Conservation (phyloP, 2,329 filamentous ascomycete genomes). For the Fusarium buxicola region DNA sequence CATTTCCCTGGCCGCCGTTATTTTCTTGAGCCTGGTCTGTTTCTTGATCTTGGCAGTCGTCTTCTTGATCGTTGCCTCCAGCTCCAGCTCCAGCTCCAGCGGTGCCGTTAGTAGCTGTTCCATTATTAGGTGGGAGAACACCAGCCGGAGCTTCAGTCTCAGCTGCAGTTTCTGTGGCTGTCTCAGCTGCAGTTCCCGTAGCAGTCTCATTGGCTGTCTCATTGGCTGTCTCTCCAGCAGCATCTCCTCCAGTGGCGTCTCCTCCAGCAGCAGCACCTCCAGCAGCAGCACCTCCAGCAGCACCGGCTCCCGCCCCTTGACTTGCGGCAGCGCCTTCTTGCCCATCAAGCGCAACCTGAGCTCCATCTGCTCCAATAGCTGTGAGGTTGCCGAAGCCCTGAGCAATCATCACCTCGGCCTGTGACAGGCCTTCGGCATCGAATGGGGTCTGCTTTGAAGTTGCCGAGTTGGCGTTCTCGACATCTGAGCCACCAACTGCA, state of each 20-base stretch:
- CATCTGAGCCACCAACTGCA: conserved; percentile 65
- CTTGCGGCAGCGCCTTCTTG: conserved; percentile 49
- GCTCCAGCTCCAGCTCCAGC: not conserved
- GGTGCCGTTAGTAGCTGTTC: not conserved
- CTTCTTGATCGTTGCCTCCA: not conserved
- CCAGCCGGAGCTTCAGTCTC: not conserved
- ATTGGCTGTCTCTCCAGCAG: not conserved
- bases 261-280: conserved; percentile 36
- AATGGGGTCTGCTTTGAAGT: conserved; percentile 66
- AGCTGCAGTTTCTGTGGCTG: not conserved
- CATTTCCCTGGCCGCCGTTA: too few species aligned
- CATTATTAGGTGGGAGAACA: not conserved
- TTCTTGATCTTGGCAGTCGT: too few species aligned
- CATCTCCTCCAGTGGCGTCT: conserved; percentile 4
- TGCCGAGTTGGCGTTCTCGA: conserved; percentile 70
- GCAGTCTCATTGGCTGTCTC: too few species aligned
- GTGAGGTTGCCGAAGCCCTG: conserved; percentile 74
- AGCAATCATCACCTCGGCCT: conserved; percentile 71
- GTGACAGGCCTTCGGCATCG: conserved; percentile 69
- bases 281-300: not conserved
- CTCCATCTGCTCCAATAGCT: conserved; percentile 49
- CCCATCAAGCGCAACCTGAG: conserved; percentile 49
- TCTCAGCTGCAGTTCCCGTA: not conserved
- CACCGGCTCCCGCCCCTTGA: conserved; percentile 14
- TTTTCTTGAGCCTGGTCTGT: too few species aligned